phyloP scores from a whole-genome alignment of 2,329 filamentous ascomycete genomes.

The Hymenoscyphus albidus region DNA sequence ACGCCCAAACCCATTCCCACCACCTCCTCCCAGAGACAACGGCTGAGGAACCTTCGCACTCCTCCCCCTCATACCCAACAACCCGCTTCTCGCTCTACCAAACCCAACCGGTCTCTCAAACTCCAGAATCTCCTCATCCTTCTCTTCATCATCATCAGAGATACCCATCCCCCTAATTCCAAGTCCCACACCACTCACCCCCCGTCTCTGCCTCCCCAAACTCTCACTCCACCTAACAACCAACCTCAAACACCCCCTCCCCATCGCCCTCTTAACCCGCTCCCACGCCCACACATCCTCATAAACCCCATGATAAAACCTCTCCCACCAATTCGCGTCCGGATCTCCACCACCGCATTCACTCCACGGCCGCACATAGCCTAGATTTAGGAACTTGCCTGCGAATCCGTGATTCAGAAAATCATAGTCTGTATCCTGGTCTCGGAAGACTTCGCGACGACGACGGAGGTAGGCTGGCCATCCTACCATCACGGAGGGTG shows the following conservation, averaged over 20 bases:
- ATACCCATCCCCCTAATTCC: background rate
- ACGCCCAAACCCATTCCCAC: background rate
- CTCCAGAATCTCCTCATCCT: background rate
- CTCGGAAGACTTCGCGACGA: background rate
- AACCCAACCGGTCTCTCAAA: background rate
- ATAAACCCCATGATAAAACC: background rate
- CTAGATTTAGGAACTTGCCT: background rate
- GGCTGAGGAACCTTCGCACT: background rate
- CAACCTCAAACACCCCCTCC: background rate
- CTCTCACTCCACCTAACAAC: background rate
- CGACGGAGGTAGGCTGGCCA: background rate
- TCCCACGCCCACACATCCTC: background rate
- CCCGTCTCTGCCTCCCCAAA: background rate
- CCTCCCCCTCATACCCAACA: background rate
- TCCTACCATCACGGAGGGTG: background rate
- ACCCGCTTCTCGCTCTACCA: background rate
- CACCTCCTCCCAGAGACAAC: background rate
- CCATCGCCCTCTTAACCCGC: background rate
- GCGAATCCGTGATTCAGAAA: background rate
- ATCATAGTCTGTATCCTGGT: background rate
- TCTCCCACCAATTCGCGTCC: background rate
- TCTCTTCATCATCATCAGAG: background rate
- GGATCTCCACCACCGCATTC: background rate
- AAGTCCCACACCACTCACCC: background rate
- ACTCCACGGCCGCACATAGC: background rate